Percentiles rank a stretch among this genome's conserved stretches.
These are phyloP conservation scores for Sherardia arvensis DNA, from an alignment of 257 asterid genomes.

Conservation along the genomic window DNA sequence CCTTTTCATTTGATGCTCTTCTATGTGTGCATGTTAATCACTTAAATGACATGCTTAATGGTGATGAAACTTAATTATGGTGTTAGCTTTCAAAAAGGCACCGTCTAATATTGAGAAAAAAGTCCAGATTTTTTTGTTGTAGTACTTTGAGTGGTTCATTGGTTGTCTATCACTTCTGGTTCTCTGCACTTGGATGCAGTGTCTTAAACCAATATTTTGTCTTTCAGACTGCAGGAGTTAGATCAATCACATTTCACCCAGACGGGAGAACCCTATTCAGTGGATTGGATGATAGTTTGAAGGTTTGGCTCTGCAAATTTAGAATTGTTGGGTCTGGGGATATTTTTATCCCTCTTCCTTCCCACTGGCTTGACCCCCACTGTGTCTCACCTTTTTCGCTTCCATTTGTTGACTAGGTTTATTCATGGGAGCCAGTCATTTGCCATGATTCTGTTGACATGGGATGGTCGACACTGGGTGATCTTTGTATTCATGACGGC, in stretches of 20 bases:
- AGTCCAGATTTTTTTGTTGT: neutral
- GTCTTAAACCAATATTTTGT: constrained; percentile 13
- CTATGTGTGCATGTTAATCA: neutral
- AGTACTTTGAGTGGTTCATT: neutral
- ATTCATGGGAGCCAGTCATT: constrained; percentile 95
- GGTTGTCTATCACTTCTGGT: neutral
- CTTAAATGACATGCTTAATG: neutral
- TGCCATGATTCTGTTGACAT: constrained; percentile 91
- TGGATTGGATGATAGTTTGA: constrained; percentile 89
- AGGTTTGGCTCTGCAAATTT: constrained; percentile 39
- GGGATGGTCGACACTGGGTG: constrained; percentile 98
- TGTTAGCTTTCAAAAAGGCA: neutral
- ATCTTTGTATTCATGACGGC: constrained; percentile 81
- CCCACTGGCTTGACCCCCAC: neutral
- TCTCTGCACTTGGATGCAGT: neutral
- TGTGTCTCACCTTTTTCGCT: constrained; percentile 1
- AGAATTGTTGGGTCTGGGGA: constrained; percentile 6
- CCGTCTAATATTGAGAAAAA: neutral
- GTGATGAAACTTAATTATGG: neutral
- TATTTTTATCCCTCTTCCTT: neutral
- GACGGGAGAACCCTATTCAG: constrained; percentile 89
- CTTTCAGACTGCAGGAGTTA: constrained; percentile 73
- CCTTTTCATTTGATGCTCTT: neutral
- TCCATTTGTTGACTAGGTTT: constrained; percentile 49
- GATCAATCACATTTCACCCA: constrained; percentile 78